Base-by-base conservation (phyloP, 169 alveolate species). In the Plasmodium berghei region DNA sequence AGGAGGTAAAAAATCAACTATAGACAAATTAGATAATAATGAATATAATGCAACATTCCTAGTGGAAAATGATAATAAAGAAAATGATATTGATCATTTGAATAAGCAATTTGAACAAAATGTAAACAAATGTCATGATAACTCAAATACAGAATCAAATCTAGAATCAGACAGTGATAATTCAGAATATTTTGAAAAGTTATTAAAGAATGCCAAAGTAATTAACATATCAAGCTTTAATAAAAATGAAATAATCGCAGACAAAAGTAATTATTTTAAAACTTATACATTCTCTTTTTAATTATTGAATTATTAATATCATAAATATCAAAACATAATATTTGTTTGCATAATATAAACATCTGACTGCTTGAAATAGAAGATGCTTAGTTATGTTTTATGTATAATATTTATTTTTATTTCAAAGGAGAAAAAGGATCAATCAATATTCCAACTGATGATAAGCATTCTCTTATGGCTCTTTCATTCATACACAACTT, bases 101-200 rank as follows among this genome's bases (percentile, higher is more conserved):
- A 56, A 69, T 9, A 28, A 28, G 16, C 34, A 66, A 59, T 55
- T 52, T 80, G 83, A 42, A 26, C 18, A 80, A 67, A 80, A 26
- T 67, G 54, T 52, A 26, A 63, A 64, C 49, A 18, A 9, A 28
- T 69, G 28, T 26, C 85, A 67, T 5, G 72, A 55, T 18, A 46
- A 77, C 24, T 67, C 89, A 66, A 77, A 67, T 66, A 64, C 66
- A 62, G 89, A 77, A 63, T 77, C 89, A 64, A 77, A 70, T 66
- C 58, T 77, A 69, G 90, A 69, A 80, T 80, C 90, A n/a, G 90
- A 66, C 12, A 80, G 90, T 80, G 90, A 80, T 54, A 67, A 80
- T 62, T 80, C 90, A 62, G 90, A 80, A 80, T 67, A 67, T 52
- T 80, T 80, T 80, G 90, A 80, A 80, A 80, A 80, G 34, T 80